Evolutionary conservation across 2,329 filamentous ascomycete genomes (phyloP).

Genomic region (Spiromastix sp.): DNA sequence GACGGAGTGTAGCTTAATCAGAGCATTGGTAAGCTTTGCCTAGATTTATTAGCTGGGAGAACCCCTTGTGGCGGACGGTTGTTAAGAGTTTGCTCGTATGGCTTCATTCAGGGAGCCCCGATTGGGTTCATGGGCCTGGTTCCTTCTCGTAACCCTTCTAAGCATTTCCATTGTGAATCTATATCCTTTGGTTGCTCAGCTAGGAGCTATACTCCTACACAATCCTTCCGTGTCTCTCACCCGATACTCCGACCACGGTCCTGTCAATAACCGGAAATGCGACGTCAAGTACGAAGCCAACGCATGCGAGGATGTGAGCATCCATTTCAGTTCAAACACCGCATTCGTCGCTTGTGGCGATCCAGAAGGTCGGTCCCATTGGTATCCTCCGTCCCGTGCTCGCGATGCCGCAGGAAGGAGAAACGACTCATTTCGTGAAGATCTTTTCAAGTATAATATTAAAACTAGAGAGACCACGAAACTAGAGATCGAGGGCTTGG

Average conservation of each 20-base stretch:
- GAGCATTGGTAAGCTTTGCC: no score
- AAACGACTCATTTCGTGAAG: background rate
- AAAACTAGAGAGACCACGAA: background rate
- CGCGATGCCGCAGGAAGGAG: background rate
- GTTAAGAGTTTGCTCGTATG: no score
- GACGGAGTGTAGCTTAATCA: no score
- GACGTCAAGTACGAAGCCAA: background rate
- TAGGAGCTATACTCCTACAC: background rate
- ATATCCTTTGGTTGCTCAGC: background rate
- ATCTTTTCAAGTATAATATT: conserved; percentile 1
- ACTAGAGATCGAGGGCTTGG: background rate
- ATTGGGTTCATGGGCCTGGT: no score
- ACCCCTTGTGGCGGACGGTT: no score
- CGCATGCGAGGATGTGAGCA: background rate
- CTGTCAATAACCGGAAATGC: background rate
- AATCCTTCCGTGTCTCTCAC: background rate
- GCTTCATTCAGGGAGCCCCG: no score
- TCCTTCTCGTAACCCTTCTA: no score
- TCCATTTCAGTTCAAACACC: background rate
- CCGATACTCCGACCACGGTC: background rate
- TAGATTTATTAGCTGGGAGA: no score
- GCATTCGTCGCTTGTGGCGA: background rate
- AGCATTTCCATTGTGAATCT: no score
- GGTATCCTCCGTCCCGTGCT: conserved; percentile 1
- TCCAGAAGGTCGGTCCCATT: background rate